Conservation (phyloP, 176 grass and related monocot genomes). For the Zizania latifolia region DNA sequence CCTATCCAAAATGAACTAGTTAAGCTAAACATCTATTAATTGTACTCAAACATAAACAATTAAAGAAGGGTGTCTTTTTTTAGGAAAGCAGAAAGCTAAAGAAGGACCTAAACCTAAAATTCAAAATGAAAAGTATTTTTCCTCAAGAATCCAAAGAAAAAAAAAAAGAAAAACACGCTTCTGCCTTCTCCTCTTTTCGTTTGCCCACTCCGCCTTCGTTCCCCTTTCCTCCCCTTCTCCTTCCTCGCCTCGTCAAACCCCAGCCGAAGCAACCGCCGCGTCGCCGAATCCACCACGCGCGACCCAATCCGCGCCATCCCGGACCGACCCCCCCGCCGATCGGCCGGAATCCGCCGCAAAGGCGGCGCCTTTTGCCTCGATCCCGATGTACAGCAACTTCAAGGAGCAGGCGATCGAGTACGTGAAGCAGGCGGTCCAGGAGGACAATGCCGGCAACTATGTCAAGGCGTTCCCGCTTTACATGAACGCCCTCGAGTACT, state of each 20-base stretch:
- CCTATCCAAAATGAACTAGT: too few species aligned
- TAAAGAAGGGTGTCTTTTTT: too few species aligned
- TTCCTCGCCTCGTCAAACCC: conserved; percentile 50
- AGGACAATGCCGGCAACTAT: conserved; percentile 98
- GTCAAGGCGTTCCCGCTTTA: conserved; percentile 96
- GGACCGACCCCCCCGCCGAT: conserved; percentile 14
- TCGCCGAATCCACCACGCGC: not conserved
- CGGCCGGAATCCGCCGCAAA: conserved; percentile 34
- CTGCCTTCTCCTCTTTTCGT: not conserved
- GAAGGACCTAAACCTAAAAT: not conserved
- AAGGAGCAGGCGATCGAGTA: conserved; percentile 99
- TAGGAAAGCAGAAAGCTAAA: not conserved
- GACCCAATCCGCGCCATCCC: not conserved
- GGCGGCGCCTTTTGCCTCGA: conserved; percentile 6
- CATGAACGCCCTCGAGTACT: conserved; percentile 99
- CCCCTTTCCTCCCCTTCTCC: conserved; percentile 13
- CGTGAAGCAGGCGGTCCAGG: conserved; percentile 90
- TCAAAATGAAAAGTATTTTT: not conserved
- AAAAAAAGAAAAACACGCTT: conserved; percentile 33
- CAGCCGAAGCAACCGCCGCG: conserved; percentile 40
- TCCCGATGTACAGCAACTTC: conserved; percentile 97
- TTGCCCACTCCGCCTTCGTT: conserved; percentile 25
- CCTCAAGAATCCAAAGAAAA: not conserved
- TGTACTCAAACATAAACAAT: not conserved
- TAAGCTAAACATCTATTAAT: too few species aligned